phyloP scores from a whole-genome alignment of 2,329 filamentous ascomycete genomes.

The Escovopsis sp. region DNA sequence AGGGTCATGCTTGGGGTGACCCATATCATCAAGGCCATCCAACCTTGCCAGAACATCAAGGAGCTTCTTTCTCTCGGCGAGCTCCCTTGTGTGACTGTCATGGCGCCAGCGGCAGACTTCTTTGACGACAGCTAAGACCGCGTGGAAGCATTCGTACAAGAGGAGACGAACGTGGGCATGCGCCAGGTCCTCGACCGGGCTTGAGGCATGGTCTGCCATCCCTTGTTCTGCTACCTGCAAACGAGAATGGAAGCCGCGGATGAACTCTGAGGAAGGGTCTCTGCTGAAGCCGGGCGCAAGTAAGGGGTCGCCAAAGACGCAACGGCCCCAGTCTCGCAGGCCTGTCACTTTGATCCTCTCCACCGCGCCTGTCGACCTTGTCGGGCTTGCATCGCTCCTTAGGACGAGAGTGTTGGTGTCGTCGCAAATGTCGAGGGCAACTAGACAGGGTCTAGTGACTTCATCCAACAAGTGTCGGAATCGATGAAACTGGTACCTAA shows the following conservation, averaged over 20 bases:
- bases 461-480: conserved; percentile 35
- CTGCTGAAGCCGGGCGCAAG: conserved; percentile 35
- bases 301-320: conserved; percentile 45
- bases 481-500: conserved; percentile 37
- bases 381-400: not conserved
- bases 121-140: conserved; percentile 34
- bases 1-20: conserved; percentile 16
- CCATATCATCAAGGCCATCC: conserved; percentile 24
- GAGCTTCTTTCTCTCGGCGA: conserved; percentile 37
- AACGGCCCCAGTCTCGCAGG: conserved; percentile 43
- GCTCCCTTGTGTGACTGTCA: conserved; percentile 34
- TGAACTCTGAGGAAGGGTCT: conserved; percentile 21
- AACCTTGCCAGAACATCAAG: conserved; percentile 31
- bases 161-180: conserved; percentile 32
- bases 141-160: conserved; percentile 45
- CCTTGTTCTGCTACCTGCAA: not conserved
- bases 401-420: conserved; percentile 35
- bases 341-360: conserved; percentile 27
- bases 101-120: conserved; percentile 39
- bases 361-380: not conserved
- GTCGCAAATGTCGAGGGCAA: conserved; percentile 38
- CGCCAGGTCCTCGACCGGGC: conserved; percentile 25
- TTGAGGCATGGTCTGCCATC: conserved; percentile 17
- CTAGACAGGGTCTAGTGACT: conserved; percentile 35
- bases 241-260: not conserved